A percentile compares a stretch with the other conserved stretches of the same genome.
These are phyloP conservation scores for Talaromyces amestolkiae DNA, from an alignment of 2,329 filamentous ascomycete genomes.

Conservation along the genomic window DNA sequence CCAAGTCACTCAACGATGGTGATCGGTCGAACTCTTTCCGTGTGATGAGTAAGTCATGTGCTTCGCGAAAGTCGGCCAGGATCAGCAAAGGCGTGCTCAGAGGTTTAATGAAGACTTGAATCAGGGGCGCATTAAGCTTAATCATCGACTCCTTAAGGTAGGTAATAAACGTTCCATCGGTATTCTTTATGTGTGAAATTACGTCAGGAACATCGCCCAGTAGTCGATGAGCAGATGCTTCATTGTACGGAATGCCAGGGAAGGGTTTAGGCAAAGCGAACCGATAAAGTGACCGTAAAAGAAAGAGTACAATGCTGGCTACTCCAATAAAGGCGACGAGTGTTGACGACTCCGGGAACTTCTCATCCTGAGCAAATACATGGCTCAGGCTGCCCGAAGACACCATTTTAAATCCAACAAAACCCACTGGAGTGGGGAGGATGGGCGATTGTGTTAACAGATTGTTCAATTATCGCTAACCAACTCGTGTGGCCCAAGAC, in stretches of 20 bases:
- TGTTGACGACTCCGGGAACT: not conserved
- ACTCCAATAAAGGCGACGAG: not conserved
- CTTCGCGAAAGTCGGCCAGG: not conserved
- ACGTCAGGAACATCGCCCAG: not conserved
- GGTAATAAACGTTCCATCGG: not conserved
- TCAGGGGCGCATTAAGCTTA: not conserved
- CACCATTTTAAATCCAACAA: not conserved
- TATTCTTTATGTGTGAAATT: not conserved
- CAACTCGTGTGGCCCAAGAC: not conserved
- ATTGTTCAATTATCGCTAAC: not conserved
- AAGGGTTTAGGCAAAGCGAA: not conserved
- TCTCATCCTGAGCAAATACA: not conserved
- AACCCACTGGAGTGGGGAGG: no score
- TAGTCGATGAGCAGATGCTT: not conserved
- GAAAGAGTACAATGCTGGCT: not conserved
- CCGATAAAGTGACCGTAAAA: not conserved
- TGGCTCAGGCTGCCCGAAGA: not conserved
- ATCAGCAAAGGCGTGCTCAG: not conserved
- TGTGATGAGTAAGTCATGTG: not conserved
- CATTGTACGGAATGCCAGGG: not conserved
- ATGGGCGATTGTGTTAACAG: not conserved
- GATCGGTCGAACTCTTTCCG: not conserved
- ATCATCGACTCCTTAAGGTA: not conserved
- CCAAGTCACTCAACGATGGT: not conserved
- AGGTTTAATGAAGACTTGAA: not conserved